Conservation (phyloP, 2,329 filamentous ascomycete species). For the Pyrenochaeta sp. region DNA sequence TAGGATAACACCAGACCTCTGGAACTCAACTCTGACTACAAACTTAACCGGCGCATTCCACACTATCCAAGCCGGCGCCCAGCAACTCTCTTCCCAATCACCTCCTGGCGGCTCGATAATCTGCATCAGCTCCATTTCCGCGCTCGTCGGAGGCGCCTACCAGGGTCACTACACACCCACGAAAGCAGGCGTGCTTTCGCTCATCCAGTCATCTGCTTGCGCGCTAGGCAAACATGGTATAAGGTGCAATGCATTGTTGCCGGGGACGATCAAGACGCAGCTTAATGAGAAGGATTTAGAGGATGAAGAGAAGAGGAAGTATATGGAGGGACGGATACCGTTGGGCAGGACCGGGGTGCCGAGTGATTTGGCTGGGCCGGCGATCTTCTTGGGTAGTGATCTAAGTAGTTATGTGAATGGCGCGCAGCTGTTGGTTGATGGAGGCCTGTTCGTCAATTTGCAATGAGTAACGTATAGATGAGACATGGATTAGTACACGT, state of each 20-base stretch:
- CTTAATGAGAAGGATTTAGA: conserved; percentile 83
- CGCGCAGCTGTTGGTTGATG: conserved; percentile 85
- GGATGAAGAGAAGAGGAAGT: conserved; percentile 74
- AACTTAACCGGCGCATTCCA: conserved; percentile 93
- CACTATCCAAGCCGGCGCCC: conserved; percentile 82
- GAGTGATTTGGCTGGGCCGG: conserved; percentile 80
- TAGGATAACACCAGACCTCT: conserved; percentile 73
- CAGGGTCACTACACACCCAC: conserved; percentile 88
- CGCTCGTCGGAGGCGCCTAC: conserved; percentile 77
- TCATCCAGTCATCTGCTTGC: conserved; percentile 85
- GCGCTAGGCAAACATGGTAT: conserved; percentile 79
- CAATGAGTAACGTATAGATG: conserved; percentile 19
- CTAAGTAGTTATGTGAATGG: conserved; percentile 72
- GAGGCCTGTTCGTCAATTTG: conserved; percentile 87
- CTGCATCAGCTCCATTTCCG: conserved; percentile 75
- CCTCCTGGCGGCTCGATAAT: conserved; percentile 79
- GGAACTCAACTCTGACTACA: conserved; percentile 75
- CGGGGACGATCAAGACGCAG: conserved; percentile 84
- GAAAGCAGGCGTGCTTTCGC: conserved; percentile 79
- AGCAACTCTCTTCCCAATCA: conserved; percentile 76
- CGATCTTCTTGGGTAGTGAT: conserved; percentile 81
- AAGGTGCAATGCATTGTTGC: conserved; percentile 82
- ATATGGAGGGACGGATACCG: conserved; percentile 85
- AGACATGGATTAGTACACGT: neutral
- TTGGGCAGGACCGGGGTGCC: conserved; percentile 61